Percentiles rank a stretch among this genome's conserved stretches.
Conservation (phyloP, 2,329 filamentous ascomycete species). For the Hypomyces rosellus region DNA sequence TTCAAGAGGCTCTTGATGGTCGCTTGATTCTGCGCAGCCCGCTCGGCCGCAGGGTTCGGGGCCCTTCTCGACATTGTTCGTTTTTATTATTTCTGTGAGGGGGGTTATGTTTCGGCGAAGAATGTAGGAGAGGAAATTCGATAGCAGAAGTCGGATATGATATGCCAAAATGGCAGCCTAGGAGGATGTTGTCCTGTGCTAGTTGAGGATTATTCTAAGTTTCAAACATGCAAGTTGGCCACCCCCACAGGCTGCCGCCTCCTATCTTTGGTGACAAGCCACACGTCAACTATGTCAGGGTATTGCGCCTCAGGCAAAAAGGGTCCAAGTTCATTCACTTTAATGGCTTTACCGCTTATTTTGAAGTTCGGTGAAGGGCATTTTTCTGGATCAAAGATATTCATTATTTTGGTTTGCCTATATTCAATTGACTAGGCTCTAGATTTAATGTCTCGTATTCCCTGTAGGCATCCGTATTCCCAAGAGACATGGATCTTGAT, state of each 20-base stretch:
- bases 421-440: too few species aligned
- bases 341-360: too few species aligned
- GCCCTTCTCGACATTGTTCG: constrained; percentile 69
- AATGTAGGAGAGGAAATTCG: background rate
- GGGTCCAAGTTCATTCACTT: too few species aligned
- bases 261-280: background rate
- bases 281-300: background rate
- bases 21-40: constrained; percentile 85
- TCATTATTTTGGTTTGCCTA: too few species aligned
- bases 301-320: background rate
- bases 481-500: too few species aligned
- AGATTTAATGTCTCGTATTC: too few species aligned
- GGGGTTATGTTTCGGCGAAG: background rate
- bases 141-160: background rate
- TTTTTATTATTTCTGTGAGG: background rate
- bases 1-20: constrained; percentile 94
- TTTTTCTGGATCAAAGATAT: too few species aligned
- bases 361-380: too few species aligned
- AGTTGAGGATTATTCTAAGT: too few species aligned
- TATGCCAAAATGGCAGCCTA: constrained; percentile 8
- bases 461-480: too few species aligned
- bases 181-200: background rate
- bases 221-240: constrained; percentile 4
- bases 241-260: background rate
- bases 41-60: constrained; percentile 72